Base-by-base conservation (phyloP, 495 filamentous ascomycete genomes). In the Pyrenopolyporus hunteri region DNA sequence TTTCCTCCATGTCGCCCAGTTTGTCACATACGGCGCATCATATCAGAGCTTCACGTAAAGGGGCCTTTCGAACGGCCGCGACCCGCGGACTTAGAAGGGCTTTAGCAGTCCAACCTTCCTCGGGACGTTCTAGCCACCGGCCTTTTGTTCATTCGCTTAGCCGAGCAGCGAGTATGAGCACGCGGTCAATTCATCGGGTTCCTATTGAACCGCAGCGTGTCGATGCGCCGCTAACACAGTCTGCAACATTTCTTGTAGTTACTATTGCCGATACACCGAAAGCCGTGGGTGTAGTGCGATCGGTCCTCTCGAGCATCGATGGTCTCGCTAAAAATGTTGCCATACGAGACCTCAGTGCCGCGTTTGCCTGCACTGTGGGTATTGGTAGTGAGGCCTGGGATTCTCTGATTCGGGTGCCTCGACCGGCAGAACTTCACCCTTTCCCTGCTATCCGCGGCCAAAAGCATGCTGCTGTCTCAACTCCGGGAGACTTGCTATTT, bases 401-500 rank as follows among this genome's bases (percentile, higher is more conserved):
- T 52, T 50, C 57, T 0, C 39, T 85, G 14, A 81, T 76, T 1
- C 55, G 64, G 1, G 69, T 78, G 0, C 78, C 78, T 6, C 75
- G 73, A 4, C 82, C 83, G 2, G 43, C 71, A 2, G 82, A 85
- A 63, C 78, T 85, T 1, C 83, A 77, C 45, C 77, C 82, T 2
- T 85, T 85, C 63, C 69, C 46, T 6, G 70, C 70, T 17, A 59
- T 85, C 9, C 68, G 75, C 28, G 83, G 83, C 35, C 54, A 49
- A 2, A 72, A 66, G 23, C 80, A 80, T 47, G 78, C 76, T 1
- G 80, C 81, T 0, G 57, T 80, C 25, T 80, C 81, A 0, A 84
- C 82, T 2, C 80, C 81, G 0, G 82, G 82, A 0, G 82, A 85
- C 50, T 53, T 84, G 4, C 73, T 85, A 3, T 82, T 85, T 62